Conservation (phyloP, 352 stramenopile species). For the Pythium rhizo-oryzae region DNA sequence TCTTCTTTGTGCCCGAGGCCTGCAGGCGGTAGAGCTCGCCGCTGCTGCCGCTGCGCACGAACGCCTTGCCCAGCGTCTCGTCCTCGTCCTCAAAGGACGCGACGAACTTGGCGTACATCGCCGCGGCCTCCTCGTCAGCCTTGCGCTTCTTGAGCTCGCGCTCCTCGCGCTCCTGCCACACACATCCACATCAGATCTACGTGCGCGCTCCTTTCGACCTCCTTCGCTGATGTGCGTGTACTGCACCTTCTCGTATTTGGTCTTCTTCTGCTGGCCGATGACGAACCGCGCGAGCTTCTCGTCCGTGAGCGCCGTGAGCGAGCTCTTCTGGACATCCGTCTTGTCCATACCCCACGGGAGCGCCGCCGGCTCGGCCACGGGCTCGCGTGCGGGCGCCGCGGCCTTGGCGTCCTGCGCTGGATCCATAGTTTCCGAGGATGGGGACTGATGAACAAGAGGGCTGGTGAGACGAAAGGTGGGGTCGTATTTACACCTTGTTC, state of each 20-base stretch:
- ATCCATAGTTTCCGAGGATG: conserved; percentile 2
- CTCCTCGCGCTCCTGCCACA: conserved; percentile 64
- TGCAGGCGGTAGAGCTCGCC: conserved; percentile 25
- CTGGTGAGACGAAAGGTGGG: no score
- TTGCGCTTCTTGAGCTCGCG: conserved; percentile 83
- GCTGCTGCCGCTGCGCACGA: conserved; percentile 43
- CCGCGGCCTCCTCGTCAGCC: conserved; percentile 84
- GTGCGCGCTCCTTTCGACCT: no score
- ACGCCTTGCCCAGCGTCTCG: conserved; percentile 59
- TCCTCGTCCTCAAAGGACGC: conserved; percentile 87
- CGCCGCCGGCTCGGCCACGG: conserved; percentile 21
- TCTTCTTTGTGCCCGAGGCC: conserved; percentile 33
- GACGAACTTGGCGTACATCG: conserved; percentile 91
- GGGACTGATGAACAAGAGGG: no score
- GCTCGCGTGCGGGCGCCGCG: conserved; percentile 8
- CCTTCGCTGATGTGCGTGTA: not conserved
- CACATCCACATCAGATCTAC: not conserved
- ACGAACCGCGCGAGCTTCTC: conserved; percentile 82
- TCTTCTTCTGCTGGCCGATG: conserved; percentile 83
- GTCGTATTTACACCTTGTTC: no score
- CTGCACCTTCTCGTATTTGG: conserved; percentile 89
- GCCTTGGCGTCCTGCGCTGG: not conserved
- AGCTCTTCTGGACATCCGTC: conserved; percentile 69
- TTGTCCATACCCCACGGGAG: conserved; percentile 72
- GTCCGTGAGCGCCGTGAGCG: conserved; percentile 66